Evolutionary conservation across 768 basidiomycete genomes (phyloP), one percentile per base, ranked within the genome.

Genomic region (Pholiota molesta): DNA sequence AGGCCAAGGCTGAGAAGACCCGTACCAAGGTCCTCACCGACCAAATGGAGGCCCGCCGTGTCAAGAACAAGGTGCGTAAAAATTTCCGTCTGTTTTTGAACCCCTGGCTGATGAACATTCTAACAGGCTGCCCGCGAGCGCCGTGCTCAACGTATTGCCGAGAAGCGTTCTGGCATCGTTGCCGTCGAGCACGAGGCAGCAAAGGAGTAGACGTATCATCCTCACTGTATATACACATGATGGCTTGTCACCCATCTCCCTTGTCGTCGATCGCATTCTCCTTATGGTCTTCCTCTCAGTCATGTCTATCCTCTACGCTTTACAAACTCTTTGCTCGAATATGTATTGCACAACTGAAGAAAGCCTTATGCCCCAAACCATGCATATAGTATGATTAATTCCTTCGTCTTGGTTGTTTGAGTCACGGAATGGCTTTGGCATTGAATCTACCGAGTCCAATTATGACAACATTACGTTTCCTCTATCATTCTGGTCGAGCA

Each of bases 1-100:
- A 97, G 78, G 96, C 97, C 73, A 99, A 99, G 85, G 97, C 97
- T 65, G 97, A 99, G 89, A 96, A 95, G 88, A 88, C 85, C 81
- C 94, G 97, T 65, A 98, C 97, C 77, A 98, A 99, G 86, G 84
- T 95, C 73, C 91, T 99, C 77, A 81, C 83, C 57, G 97, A 99
- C 87, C 97, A 98, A 81, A 96, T 97, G 92, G 97, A 99, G 85
- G 97, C 97, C 69, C 92, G 97, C 74, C 95, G 97, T 78, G 83
- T 91, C 86, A 95, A 92, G 89, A 97, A 97, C 92, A 97, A 95
- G 90, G 93, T 92, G n/a, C 17, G 84, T 77, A 42, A 7, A 5
- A 37, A 16, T 28, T n/a, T 26, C 19, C 47, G 13, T 14, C 14
- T 1, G n/a, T 16, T 9, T 33, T 21, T 23, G 42, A 51, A 3